A percentile compares a stretch with the other conserved stretches of the same genome.
Evolutionary conservation across 164 flowering plant species (phyloP).

Genomic region (Liquidambar formosana): DNA sequence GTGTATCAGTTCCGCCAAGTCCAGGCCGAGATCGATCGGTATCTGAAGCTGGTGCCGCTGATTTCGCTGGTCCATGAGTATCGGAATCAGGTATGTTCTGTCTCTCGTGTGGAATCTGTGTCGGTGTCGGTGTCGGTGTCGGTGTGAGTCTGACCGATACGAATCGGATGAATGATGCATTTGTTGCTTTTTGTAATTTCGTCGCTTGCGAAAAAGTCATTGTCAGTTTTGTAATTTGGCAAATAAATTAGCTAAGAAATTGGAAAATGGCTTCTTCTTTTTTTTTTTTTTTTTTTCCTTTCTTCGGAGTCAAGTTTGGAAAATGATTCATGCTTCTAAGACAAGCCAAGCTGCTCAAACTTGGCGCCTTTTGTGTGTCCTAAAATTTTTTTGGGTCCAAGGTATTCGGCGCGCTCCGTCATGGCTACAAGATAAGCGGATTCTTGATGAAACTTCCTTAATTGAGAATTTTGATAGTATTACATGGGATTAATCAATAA

Average conservation of each 20-base stretch:
- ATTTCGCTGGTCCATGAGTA: slow-evolving; percentile 37
- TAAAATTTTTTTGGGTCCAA: too few relatives aligned
- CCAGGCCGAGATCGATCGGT: slow-evolving; percentile 48
- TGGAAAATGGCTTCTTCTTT: too few relatives aligned
- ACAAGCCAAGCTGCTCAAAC: too few relatives aligned
- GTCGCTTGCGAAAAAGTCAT: background rate
- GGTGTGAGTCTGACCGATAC: background rate
- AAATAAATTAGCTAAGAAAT: too few relatives aligned
- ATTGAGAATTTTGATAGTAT: background rate
- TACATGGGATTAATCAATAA: background rate
- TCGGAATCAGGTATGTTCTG: slow-evolving; percentile 30
- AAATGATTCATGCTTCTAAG: too few relatives aligned
- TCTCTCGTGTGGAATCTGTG: background rate
- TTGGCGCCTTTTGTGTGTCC: too few relatives aligned
- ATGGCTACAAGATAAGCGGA: too few relatives aligned
- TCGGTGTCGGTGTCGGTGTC: background rate
- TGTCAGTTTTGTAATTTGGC: background rate
- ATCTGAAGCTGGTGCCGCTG: slow-evolving; percentile 35
- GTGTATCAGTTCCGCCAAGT: slow-evolving; percentile 44
- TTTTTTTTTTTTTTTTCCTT: too few relatives aligned
- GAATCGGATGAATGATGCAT: too few relatives aligned
- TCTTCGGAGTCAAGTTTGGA: too few relatives aligned
- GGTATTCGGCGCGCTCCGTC: too few relatives aligned
- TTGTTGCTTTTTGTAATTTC: background rate
- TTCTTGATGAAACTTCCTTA: too few relatives aligned